These are phyloP conservation scores for Sporothrix sp. DNA, from an alignment of 2,329 filamentous ascomycete species.

Conservation along the genomic window DNA sequence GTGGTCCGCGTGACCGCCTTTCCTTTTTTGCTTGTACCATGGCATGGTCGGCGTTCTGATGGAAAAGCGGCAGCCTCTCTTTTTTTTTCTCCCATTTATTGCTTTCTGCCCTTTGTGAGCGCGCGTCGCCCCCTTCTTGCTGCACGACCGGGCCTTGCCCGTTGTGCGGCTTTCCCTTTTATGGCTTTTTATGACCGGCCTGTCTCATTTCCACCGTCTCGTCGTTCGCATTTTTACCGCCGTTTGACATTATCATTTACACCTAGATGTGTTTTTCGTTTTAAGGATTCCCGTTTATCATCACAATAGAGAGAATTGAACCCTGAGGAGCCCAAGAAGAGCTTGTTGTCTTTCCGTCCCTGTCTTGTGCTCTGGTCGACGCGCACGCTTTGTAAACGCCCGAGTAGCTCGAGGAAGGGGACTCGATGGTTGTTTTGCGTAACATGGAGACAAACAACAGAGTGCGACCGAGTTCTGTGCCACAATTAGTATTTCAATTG, in stretches of 20 bases:
- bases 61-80: not conserved
- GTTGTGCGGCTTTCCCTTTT: not conserved
- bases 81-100: not conserved
- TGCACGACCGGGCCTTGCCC: no score
- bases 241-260: not conserved
- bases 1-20: no score
- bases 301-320: not conserved
- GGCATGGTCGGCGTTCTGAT: not conserved
- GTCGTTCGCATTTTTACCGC: no score
- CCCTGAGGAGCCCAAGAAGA: not conserved
- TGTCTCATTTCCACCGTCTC: no score
- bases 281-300: constrained; percentile 6
- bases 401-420: no score
- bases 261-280: not conserved
- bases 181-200: not conserved
- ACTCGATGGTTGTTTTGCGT: no score
- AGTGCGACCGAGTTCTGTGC: no score
- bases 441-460: no score
- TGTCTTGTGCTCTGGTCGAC: no score
- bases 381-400: no score
- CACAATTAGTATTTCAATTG: not conserved
- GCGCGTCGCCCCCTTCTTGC: not conserved
- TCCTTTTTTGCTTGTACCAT: not conserved
- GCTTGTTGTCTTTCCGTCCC: not conserved
- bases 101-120: no score